Evolutionary conservation across 2,329 filamentous ascomycete species (phyloP), one percentile per base, ranked within the genome.

Genomic region (Fragosphaeria purpurea): DNA sequence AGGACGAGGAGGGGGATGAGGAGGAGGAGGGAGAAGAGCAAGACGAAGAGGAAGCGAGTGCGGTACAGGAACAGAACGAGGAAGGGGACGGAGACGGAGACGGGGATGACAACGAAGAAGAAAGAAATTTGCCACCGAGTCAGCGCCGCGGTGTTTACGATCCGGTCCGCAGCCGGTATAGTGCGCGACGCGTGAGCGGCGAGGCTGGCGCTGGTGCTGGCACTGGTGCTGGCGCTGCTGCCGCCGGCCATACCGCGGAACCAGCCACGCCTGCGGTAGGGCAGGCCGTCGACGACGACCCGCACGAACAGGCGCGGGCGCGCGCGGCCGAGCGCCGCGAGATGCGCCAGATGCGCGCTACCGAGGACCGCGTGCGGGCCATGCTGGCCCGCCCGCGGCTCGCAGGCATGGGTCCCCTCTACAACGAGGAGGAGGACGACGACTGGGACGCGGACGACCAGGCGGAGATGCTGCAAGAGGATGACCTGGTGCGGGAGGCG

Each of bases 401-500:
- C 22, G 55, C 54, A 33, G 51, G 48, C 4, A 45, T 55, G 40
- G 51, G 52, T 34, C 46, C 49, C 47, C 61, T 63, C n/a, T 40
- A 53, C 60, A 79, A 79, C 56, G 75, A 70, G 50, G 73, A 67
- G 1, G 74, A 75, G 4, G 74, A 76, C 45, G n/a, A n/a, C n/a
- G 74, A 77, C 45, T 61, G 72, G 35, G 76, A 79, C 51, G 76
- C 79, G 41, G 74, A 79, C 50, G 72, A 74, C 47, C 70, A 72
- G 46, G 74, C 72, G n/a, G 72, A 80, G 57, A 75, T 83, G 65
- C 70, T 84, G 38, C 76, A 80, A 59, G 80, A 84, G 60, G 80
- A 83, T 44, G 80, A 82, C 58, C 69, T 83, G 4, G 59, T 67
- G 37, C 65, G 62, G 6, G 58, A 58, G 7, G 64, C 63, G 9